Evolutionary conservation across 139 green algal genomes (phyloP).

Genomic region (Tetradesmus obliquus): DNA sequence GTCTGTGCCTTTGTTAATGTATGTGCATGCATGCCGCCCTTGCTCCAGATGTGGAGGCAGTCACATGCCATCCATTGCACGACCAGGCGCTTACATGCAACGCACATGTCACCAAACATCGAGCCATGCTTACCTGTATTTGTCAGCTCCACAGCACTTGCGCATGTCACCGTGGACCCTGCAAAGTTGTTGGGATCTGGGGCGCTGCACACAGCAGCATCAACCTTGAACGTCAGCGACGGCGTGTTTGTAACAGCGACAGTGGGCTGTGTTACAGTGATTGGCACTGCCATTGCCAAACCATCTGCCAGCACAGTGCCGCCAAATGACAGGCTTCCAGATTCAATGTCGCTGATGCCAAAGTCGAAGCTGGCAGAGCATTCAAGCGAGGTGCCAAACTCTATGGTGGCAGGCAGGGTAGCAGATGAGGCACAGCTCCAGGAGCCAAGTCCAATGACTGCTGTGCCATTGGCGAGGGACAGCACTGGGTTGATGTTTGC

Average conservation of each 20-base stretch:
- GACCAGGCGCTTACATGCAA: background rate
- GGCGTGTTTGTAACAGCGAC: background rate
- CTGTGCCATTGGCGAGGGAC: background rate
- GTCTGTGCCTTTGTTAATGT: too few species aligned
- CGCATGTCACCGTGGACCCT: background rate
- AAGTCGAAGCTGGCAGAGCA: conserved; percentile 2
- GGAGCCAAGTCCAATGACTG: background rate
- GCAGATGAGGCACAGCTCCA: background rate
- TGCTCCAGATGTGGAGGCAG: background rate
- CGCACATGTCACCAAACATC: background rate
- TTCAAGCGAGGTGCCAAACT: background rate
- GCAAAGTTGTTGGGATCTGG: conserved; percentile 6
- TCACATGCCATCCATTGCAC: background rate
- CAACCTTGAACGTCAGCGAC: background rate
- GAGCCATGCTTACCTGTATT: background rate
- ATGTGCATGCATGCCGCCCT: background rate
- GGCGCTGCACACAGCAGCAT: background rate
- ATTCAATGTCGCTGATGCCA: background rate
- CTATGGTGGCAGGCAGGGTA: background rate
- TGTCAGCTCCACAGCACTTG: background rate
- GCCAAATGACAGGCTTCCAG: background rate
- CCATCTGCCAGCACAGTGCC: background rate
- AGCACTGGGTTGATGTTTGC: background rate
- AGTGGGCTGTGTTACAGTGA: too few species aligned
- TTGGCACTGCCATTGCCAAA: background rate